Evolutionary conservation across 2,329 filamentous ascomycete genomes (phyloP).

Genomic region (Corniculantispora saksenae): DNA sequence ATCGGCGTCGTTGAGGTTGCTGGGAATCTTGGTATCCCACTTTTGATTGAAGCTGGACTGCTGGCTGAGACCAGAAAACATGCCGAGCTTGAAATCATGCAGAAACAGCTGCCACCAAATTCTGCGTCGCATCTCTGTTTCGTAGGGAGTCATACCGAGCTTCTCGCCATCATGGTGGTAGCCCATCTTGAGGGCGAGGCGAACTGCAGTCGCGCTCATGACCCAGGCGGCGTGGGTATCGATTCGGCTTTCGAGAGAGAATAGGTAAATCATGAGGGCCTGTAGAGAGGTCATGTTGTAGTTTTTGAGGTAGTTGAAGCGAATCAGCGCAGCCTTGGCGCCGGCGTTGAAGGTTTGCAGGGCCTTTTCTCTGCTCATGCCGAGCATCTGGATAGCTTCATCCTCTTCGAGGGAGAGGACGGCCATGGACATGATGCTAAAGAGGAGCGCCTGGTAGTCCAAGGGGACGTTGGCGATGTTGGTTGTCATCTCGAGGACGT

Average conservation of each 20-base stretch:
- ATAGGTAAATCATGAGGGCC: conserved; percentile 59
- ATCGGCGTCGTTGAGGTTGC: conserved; percentile 61
- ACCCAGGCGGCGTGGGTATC: conserved; percentile 62
- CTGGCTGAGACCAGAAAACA: conserved; percentile 58
- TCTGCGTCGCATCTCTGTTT: conserved; percentile 67
- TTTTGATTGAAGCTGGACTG: conserved; percentile 45
- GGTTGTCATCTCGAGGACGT: conserved; percentile 63
- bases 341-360: conserved; percentile 54
- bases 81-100: conserved; percentile 57
- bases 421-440: conserved; percentile 66
- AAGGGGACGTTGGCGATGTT: conserved; percentile 56
- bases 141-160: conserved; percentile 60
- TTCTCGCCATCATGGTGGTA: conserved; percentile 62
- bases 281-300: conserved; percentile 61
- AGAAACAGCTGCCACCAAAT: conserved; percentile 68
- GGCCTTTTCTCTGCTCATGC: conserved; percentile 50
- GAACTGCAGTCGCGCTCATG: conserved; percentile 59
- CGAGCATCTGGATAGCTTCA: conserved; percentile 57
- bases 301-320: conserved; percentile 58
- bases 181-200: conserved; percentile 68
- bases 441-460: conserved; percentile 62
- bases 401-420: conserved; percentile 54
- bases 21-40: conserved; percentile 58
- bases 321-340: conserved; percentile 50
- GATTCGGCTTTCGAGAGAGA: conserved; percentile 58